Conservation (phyloP, 352 stramenopile species). For the Plasmopara muralis region DNA sequence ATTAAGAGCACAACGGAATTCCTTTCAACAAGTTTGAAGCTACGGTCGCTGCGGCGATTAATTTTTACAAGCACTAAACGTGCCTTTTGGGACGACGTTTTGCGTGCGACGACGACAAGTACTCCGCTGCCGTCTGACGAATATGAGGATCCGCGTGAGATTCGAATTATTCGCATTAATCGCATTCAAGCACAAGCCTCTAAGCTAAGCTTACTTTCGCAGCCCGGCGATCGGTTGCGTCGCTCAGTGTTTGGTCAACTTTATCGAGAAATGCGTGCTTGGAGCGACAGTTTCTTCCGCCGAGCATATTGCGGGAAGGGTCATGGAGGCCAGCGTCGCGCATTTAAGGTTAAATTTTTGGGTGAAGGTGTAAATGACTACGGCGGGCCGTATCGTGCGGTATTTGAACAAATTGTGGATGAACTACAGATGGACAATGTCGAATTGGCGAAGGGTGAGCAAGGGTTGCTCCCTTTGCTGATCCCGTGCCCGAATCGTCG, state of each 20-base stretch:
- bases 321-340: slow-evolving; percentile 94
- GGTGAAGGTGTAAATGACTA: slow-evolving; percentile 99
- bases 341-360: slow-evolving; percentile 99
- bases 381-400: slow-evolving; percentile 95
- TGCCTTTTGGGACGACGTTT: slow-evolving; percentile 90
- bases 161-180: slow-evolving; percentile 97
- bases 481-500: slow-evolving; percentile 86
- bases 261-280: slow-evolving; percentile 93
- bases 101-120: slow-evolving; percentile 93
- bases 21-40: slow-evolving; percentile 69
- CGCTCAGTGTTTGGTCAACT: slow-evolving; percentile 97
- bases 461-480: slow-evolving; percentile 81
- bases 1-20: slow-evolving; percentile 34
- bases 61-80: slow-evolving; percentile 90
- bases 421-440: slow-evolving; percentile 92
- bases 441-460: slow-evolving; percentile 77
- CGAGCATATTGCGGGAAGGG: slow-evolving; percentile 96
- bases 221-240: slow-evolving; percentile 80
- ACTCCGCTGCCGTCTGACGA: slow-evolving; percentile 97
- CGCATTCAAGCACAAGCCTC: slow-evolving; percentile 89
- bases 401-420: slow-evolving; percentile 95
- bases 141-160: slow-evolving; percentile 97
- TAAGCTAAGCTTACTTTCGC: slow-evolving; percentile 83
- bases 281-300: slow-evolving; percentile 92
- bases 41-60: slow-evolving; percentile 64